phyloP scores from a whole-genome alignment of 139 green algal species.

The Chlorella sp. region DNA sequence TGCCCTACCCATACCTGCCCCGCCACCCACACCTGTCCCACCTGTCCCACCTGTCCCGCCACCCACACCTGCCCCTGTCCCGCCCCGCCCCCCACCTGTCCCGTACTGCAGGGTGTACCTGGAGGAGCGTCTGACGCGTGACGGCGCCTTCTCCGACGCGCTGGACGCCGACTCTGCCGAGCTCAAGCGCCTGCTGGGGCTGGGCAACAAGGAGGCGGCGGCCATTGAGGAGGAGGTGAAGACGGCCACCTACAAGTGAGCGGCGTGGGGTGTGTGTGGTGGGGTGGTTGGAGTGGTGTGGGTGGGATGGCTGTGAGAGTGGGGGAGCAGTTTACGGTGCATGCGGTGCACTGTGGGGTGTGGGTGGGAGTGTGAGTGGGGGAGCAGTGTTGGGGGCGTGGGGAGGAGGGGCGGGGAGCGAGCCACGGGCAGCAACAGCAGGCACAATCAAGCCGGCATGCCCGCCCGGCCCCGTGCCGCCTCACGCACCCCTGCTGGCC shows the following conservation, averaged over 20 bases:
- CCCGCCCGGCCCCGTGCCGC: no score
- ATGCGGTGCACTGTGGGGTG: not conserved
- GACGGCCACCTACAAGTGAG: constrained; percentile 40
- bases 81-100: not conserved
- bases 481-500: no score
- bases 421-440: no score
- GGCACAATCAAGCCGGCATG: no score
- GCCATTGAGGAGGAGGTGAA: constrained; percentile 58
- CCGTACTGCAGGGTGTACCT: constrained; percentile 66
- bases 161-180: constrained; percentile 72
- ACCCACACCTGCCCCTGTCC: not conserved
- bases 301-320: not conserved
- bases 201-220: constrained; percentile 83
- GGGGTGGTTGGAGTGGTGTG: not conserved
- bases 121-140: constrained; percentile 61
- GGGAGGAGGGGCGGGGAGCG: no score
- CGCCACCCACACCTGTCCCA: not conserved
- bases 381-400: not conserved
- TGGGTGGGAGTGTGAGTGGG: not conserved
- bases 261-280: not conserved
- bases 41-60: no score
- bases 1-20: not conserved
- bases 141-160: constrained; percentile 57
- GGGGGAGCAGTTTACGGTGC: not conserved
- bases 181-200: constrained; percentile 73